These are phyloP conservation scores for Alternaria arborescens DNA, from an alignment of 2,329 filamentous ascomycete species.

Conservation along the genomic window DNA sequence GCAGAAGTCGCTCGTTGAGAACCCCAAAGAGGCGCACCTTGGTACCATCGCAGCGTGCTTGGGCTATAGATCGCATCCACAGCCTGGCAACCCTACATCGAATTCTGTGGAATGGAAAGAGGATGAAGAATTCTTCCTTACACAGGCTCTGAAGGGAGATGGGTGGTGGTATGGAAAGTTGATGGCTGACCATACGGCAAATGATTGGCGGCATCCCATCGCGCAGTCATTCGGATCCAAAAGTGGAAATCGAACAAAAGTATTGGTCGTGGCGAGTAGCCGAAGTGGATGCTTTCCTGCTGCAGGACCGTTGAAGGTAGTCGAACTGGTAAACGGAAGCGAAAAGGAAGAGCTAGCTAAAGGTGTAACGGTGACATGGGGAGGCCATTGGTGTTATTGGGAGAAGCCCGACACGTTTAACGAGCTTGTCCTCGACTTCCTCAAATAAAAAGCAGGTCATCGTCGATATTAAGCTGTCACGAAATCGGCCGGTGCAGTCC, in stretches of 20 bases:
- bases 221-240: constrained; percentile 26
- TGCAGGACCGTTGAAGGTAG: constrained; percentile 34
- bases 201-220: constrained; percentile 38
- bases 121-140: constrained; percentile 37
- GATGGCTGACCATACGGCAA: constrained; percentile 41
- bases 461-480: background rate
- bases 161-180: constrained; percentile 42
- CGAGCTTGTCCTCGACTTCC: constrained; percentile 27
- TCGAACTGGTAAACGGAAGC: constrained; percentile 30
- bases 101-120: constrained; percentile 25
- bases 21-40: constrained; percentile 25
- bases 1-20: constrained; percentile 22
- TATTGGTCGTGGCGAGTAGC: constrained; percentile 37
- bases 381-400: constrained; percentile 47
- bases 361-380: constrained; percentile 33
- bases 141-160: constrained; percentile 34
- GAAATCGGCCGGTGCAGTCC: background rate
- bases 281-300: constrained; percentile 42
- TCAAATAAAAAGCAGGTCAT: background rate
- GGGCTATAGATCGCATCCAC: constrained; percentile 33
- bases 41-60: constrained; percentile 38
- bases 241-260: constrained; percentile 25
- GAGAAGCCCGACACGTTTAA: constrained; percentile 40
- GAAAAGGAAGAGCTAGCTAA: constrained; percentile 17
- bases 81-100: constrained; percentile 20